These are phyloP conservation scores for Carpinus fangiana DNA, from an alignment of 306 rosid genomes.

Conservation along the genomic window DNA sequence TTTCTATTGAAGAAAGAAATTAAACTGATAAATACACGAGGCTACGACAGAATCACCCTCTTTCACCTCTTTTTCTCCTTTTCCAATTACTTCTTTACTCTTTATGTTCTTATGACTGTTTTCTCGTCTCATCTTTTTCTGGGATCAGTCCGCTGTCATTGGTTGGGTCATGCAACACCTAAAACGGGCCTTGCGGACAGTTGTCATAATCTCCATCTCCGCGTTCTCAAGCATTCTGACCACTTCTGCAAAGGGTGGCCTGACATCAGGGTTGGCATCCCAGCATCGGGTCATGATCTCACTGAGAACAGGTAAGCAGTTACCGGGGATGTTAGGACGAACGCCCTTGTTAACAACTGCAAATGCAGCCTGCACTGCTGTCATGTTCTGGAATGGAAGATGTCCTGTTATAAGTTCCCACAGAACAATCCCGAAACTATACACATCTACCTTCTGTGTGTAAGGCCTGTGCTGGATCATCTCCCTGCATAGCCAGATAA, in stretches of 20 bases:
- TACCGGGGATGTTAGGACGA: slow-evolving; percentile 76
- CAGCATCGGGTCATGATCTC: slow-evolving; percentile 97
- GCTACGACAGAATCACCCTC: slow-evolving; percentile 47
- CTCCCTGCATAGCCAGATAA: slow-evolving; percentile 64
- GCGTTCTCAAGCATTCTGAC: slow-evolving; percentile 93
- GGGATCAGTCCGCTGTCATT: slow-evolving; percentile 79
- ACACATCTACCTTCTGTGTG: slow-evolving; percentile 92
- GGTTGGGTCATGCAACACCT: slow-evolving; percentile 94
- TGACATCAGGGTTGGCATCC: slow-evolving; percentile 91
- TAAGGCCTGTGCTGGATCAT: slow-evolving; percentile 99
- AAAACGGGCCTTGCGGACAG: slow-evolving; percentile 92
- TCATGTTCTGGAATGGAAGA: slow-evolving; percentile 98
- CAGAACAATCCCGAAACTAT: slow-evolving; percentile 94
- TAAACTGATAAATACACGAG: slow-evolving; percentile 64
- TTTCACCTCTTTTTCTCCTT: slow-evolving; percentile 36
- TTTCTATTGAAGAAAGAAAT: slow-evolving; percentile 34
- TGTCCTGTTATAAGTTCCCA: slow-evolving; percentile 96
- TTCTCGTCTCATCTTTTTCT: slow-evolving; percentile 28
- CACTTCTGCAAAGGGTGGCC: slow-evolving; percentile 80
- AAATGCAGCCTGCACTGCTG: slow-evolving; percentile 98
- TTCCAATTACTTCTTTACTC: slow-evolving; percentile 29
- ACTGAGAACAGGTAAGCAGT: slow-evolving; percentile 81
- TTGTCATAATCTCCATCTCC: slow-evolving; percentile 83
- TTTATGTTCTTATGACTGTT: slow-evolving; percentile 39
- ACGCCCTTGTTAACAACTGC: slow-evolving; percentile 91